A percentile compares a stretch with the other conserved stretches of the same genome.
These are phyloP conservation scores for Termitomyces sp. DNA, from an alignment of 768 basidiomycete genomes.

Conservation along the genomic window DNA sequence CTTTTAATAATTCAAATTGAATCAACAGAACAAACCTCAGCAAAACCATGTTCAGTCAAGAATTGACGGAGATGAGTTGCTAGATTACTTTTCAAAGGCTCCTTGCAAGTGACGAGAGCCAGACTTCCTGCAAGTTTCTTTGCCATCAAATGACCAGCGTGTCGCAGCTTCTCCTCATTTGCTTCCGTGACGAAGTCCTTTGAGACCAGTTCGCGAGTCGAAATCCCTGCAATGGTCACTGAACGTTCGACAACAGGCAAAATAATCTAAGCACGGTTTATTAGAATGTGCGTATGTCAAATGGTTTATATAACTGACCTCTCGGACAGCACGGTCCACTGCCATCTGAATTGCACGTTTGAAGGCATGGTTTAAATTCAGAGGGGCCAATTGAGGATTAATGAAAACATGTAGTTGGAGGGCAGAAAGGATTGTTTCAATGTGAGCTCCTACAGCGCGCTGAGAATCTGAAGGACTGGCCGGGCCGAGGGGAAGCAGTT, in stretches of 20 bases:
- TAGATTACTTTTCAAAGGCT: slow-evolving; percentile 90
- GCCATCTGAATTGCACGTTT: slow-evolving; percentile 89
- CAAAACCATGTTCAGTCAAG: slow-evolving; percentile 84
- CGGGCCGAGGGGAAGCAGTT: slow-evolving; percentile 57
- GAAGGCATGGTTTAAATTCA: slow-evolving; percentile 76
- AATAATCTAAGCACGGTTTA: slow-evolving; percentile 59
- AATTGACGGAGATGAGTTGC: slow-evolving; percentile 82
- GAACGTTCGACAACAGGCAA: slow-evolving; percentile 96
- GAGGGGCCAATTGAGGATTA: slow-evolving; percentile 67
- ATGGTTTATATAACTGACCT: slow-evolving; percentile 43
- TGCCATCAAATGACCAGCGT: slow-evolving; percentile 93
- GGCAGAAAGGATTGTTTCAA: slow-evolving; percentile 72
- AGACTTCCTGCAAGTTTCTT: slow-evolving; percentile 95
- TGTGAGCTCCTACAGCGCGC: slow-evolving; percentile 67
- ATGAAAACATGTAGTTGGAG: slow-evolving; percentile 74
- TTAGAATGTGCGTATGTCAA: slow-evolving; percentile 1
- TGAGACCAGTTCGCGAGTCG: slow-evolving; percentile 88
- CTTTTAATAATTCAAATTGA: not conserved
- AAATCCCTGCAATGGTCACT: slow-evolving; percentile 97
- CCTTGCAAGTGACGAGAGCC: slow-evolving; percentile 97
- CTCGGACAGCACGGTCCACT: slow-evolving; percentile 91
- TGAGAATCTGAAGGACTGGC: slow-evolving; percentile 59
- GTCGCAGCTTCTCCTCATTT: slow-evolving; percentile 85
- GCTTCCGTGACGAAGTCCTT: slow-evolving; percentile 96
- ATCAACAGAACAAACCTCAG: slow-evolving; percentile 47